Conservation (phyloP, 23 red algal genomes). For the Gracilaria gracilis region DNA sequence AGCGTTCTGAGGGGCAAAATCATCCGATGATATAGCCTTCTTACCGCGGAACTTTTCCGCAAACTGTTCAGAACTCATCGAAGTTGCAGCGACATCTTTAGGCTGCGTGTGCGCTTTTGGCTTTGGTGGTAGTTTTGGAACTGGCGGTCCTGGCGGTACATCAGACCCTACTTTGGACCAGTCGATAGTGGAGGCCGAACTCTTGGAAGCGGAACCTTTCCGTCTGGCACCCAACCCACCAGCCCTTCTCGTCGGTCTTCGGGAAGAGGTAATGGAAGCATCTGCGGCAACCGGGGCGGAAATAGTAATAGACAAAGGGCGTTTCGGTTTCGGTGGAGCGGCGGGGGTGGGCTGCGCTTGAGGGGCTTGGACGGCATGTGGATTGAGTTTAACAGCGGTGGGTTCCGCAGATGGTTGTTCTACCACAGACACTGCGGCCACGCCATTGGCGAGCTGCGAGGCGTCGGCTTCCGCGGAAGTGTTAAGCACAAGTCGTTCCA, state of each 20-base stretch:
- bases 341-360: background rate
- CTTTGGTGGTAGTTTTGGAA: conserved; percentile 63
- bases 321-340: conserved; percentile 26
- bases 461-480: background rate
- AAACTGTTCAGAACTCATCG: conserved; percentile 52
- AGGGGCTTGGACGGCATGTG: background rate
- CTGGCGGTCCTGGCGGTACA: conserved; percentile 42
- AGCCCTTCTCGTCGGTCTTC: conserved; percentile 17
- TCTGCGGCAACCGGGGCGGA: conserved; percentile 63
- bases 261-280: conserved; percentile 56
- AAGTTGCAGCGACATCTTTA: background rate
- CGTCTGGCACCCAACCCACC: conserved; percentile 47
- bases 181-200: conserved; percentile 27
- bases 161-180: conserved; percentile 77
- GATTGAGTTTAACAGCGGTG: background rate
- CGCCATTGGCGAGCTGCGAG: background rate
- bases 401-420: background rate
- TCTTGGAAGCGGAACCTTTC: conserved; percentile 40
- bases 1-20: conserved; percentile 58
- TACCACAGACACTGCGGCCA: conserved; percentile 11
- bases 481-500: conserved; percentile 31
- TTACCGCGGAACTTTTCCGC: conserved; percentile 58
- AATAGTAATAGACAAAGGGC: conserved; percentile 28
- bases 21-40: conserved; percentile 76
- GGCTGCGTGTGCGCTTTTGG: background rate